phyloP scores from a whole-genome alignment of 192 early-diverging fungal species.

The Backusella australiensis region DNA sequence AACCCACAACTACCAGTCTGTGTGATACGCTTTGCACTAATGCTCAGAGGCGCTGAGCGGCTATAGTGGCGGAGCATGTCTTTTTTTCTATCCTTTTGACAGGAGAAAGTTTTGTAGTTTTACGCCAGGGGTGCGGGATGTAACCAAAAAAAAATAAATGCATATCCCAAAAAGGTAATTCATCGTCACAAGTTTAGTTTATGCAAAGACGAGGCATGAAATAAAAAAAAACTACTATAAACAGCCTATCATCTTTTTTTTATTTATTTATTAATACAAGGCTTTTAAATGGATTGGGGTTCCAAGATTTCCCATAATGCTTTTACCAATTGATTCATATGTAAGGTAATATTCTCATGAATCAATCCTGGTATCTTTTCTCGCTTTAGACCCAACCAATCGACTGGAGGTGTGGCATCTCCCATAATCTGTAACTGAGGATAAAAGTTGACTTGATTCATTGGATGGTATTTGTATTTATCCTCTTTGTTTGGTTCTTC shows the following conservation, averaged over 20 bases:
- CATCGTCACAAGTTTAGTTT: not conserved
- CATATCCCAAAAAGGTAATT: not conserved
- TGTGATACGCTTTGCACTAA: not conserved
- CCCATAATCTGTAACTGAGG: conserved; percentile 47
- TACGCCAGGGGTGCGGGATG: not conserved
- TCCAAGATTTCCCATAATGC: conserved; percentile 10
- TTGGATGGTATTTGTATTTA: conserved; percentile 4
- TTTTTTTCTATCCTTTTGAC: not conserved
- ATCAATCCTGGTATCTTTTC: conserved; percentile 45
- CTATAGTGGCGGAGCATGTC: not conserved
- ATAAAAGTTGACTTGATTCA: conserved; percentile 34
- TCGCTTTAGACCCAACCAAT: conserved; percentile 46
- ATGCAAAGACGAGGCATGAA: not conserved
- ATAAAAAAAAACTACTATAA: too few relatives aligned
- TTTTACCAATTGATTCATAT: conserved; percentile 39
- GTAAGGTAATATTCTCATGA: conserved; percentile 42
- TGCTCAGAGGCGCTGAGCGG: not conserved
- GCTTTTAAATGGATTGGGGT: not conserved
- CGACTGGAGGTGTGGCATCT: conserved; percentile 50
- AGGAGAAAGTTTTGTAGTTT: conserved; percentile 3
- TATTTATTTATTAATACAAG: not conserved
- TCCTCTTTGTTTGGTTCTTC: not conserved
- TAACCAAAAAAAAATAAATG: not conserved
- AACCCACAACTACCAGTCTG: not conserved
- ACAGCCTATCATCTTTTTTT: too few relatives aligned